A percentile compares a stretch with the other conserved stretches of the same genome.
phyloP scores from a whole-genome alignment of 805 yeast species.

The Cyberlindnera misumaiensis region DNA sequence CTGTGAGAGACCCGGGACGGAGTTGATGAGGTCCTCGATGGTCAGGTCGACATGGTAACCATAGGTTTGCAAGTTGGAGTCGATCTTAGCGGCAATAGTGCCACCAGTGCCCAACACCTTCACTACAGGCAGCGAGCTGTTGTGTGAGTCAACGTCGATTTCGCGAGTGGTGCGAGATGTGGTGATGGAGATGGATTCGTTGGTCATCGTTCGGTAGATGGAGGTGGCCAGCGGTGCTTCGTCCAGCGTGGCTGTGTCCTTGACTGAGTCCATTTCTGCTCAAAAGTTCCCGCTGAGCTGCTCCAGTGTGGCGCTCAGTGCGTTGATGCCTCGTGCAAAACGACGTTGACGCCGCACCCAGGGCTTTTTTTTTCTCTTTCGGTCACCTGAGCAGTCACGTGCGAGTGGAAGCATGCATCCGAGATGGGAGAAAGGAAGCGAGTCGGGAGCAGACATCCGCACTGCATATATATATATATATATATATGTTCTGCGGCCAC shows the following conservation, averaged over 20 bases:
- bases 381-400: too few relatives aligned
- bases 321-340: too few relatives aligned
- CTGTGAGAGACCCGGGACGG: slow-evolving; percentile 54
- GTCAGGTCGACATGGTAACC: slow-evolving; percentile 51
- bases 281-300: too few relatives aligned
- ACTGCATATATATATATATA: too few relatives aligned
- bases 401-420: too few relatives aligned
- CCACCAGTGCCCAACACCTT: slow-evolving; percentile 57
- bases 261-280: slow-evolving; percentile 7
- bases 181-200: slow-evolving; percentile 19
- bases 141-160: slow-evolving; percentile 20
- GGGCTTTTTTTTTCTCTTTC: too few relatives aligned
- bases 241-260: slow-evolving; percentile 7
- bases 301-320: too few relatives aligned
- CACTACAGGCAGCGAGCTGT: slow-evolving; percentile 24
- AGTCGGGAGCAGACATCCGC: too few relatives aligned
- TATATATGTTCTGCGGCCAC: too few relatives aligned
- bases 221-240: slow-evolving; percentile 4
- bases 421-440: too few relatives aligned
- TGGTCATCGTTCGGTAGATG: slow-evolving; percentile 4
- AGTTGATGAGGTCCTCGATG: slow-evolving; percentile 43
- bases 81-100: slow-evolving; percentile 51
- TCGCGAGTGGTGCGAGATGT: slow-evolving; percentile 20
- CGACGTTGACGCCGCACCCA: too few relatives aligned
- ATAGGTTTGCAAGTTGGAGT: slow-evolving; percentile 40